Conservation (phyloP, 345 rosid genomes). For the Lepidium africanum region DNA sequence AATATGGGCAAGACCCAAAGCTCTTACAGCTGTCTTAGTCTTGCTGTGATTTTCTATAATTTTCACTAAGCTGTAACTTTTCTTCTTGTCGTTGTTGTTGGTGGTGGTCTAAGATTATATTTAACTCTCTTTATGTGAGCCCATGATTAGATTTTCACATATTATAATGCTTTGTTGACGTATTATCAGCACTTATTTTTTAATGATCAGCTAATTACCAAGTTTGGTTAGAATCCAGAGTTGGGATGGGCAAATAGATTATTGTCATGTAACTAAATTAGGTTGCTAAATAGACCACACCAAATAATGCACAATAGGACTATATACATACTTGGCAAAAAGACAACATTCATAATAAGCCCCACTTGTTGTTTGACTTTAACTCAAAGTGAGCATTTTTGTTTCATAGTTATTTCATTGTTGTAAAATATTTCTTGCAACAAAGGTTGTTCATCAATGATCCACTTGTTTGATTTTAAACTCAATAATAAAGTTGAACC, state of each 20-base stretch:
- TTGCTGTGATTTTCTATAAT: background rate
- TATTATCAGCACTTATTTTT: background rate
- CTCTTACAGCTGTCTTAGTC: background rate
- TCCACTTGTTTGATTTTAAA: slow-evolving; percentile 5
- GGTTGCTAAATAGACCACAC: slow-evolving; percentile 1
- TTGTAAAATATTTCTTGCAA: background rate
- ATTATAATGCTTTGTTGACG: background rate
- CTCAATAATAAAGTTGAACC: background rate
- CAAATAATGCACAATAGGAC: slow-evolving; percentile 2
- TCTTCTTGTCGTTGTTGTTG: background rate
- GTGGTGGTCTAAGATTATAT: background rate
- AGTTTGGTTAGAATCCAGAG: slow-evolving; percentile 11
- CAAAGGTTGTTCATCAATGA: background rate
- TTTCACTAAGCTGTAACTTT: background rate
- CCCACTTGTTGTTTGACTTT: slow-evolving; percentile 22
- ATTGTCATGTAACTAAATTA: slow-evolving; percentile 15
- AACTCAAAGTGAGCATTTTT: slow-evolving; percentile 15
- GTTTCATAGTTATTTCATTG: slow-evolving; percentile 1
- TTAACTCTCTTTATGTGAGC: background rate
- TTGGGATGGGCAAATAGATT: slow-evolving; percentile 11
- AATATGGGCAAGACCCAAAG: background rate
- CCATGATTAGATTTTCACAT: background rate
- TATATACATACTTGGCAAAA: slow-evolving; percentile 14
- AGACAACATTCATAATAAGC: background rate
- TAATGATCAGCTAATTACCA: slow-evolving; percentile 9